Conservation (phyloP, 495 filamentous ascomycete genomes). For the Haplographium delicatum region DNA sequence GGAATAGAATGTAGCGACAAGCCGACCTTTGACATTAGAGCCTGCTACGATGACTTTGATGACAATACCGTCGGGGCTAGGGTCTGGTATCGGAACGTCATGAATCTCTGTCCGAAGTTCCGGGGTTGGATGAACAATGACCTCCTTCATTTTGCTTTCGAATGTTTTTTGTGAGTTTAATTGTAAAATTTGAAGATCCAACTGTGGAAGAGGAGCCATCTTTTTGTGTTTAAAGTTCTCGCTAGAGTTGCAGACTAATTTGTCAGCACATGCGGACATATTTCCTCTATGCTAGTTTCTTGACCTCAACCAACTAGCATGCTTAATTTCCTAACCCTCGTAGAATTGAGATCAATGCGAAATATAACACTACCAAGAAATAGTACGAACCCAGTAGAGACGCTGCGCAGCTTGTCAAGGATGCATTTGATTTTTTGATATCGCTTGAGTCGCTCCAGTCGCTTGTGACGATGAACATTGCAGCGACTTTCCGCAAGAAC, state of each 20-base stretch:
- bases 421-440: slow-evolving; percentile 6
- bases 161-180: no score
- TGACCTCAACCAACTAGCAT: no score
- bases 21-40: slow-evolving; percentile 72
- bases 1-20: not conserved
- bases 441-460: slow-evolving; percentile 11
- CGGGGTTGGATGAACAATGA: slow-evolving; percentile 14
- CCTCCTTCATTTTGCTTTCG: slow-evolving; percentile 21
- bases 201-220: no score
- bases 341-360: no score
- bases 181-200: no score
- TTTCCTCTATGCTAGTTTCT: no score
- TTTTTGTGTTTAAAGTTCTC: no score
- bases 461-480: slow-evolving; percentile 22
- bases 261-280: no score
- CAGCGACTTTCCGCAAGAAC: slow-evolving; percentile 12
- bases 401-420: slow-evolving; percentile 18
- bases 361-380: no score
- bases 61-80: slow-evolving; percentile 55
- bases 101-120: slow-evolving; percentile 48
- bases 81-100: slow-evolving; percentile 52
- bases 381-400: not conserved
- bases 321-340: no score
- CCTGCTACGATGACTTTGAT: slow-evolving; percentile 64
- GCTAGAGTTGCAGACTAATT: no score